A percentile compares a stretch with the other conserved stretches of the same genome.
phyloP scores from a whole-genome alignment of 2,329 filamentous ascomycete species.

The Lecanicillium sp. region DNA sequence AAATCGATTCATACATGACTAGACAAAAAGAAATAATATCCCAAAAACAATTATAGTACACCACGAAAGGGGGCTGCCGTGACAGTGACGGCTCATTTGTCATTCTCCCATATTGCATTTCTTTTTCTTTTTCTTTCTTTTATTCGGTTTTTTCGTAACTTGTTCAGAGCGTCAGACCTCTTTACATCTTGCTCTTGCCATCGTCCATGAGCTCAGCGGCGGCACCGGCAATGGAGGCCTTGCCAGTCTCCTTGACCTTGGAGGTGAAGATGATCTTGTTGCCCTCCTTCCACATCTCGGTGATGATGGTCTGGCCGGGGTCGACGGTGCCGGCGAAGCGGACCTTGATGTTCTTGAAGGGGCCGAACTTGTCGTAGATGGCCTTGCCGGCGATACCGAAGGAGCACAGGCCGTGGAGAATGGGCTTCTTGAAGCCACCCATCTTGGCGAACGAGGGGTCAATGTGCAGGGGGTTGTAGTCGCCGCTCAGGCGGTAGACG shows the following conservation, averaged over 20 bases:
- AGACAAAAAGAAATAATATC: constrained; percentile 2
- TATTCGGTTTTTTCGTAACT: neutral
- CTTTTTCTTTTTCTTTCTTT: constrained; percentile 7
- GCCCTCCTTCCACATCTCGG: constrained; percentile 91
- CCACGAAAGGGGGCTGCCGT: neutral
- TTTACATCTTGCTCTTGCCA: constrained; percentile 25
- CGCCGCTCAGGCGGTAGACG: constrained; percentile 86
- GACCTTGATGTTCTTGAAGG: constrained; percentile 87
- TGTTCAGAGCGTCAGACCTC: neutral
- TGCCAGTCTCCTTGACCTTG: constrained; percentile 88
- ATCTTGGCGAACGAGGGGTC: constrained; percentile 92
- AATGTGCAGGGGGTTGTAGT: constrained; percentile 94
- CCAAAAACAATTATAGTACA: constrained; percentile 7
- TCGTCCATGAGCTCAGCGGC: constrained; percentile 63
- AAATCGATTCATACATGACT: neutral
- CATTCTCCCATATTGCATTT: too few species aligned
- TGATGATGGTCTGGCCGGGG: constrained; percentile 82
- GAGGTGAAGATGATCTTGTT: constrained; percentile 76
- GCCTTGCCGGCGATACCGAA: constrained; percentile 91
- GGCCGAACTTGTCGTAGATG: constrained; percentile 75
- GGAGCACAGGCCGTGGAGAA: constrained; percentile 93
- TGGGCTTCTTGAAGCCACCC: constrained; percentile 89
- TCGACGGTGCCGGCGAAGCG: constrained; percentile 81
- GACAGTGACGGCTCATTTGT: too few species aligned
- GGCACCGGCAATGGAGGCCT: constrained; percentile 75